Evolutionary conservation across 2,329 filamentous ascomycete species (phyloP), one percentile per base, ranked within the genome.

Genomic region (Microsporum audouinii): DNA sequence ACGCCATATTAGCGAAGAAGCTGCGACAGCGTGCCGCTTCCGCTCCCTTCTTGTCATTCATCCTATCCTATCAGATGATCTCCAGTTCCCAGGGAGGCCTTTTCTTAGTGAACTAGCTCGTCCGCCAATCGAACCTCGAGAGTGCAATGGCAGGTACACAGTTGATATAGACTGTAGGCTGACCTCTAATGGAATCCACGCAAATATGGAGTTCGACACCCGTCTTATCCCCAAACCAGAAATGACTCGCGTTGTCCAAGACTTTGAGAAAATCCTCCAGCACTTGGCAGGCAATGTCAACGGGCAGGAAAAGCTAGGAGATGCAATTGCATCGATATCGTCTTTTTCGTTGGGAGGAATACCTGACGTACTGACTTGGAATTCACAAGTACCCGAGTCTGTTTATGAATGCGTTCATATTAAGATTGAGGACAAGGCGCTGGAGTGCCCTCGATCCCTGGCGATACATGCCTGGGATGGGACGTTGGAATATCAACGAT

Each of bases 1-100:
- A 77, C 72, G 81, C 63, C 72, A 73, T 31, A 69, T 83, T n/a
- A 81, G 79, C 63, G 71, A 77, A 1, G 73, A 76, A 61, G 69
- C 72, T 5, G 67, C 70, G 6, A 65, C 68, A 5, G 75, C 75
- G n/a, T 77, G 73, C 63, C 68, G 73, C 10, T 75, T 78, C 62
- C 70, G 73, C 36, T 77, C 71, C 56, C 65, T 76, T 49, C 67
- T 78, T 6, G 72, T 71, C 1, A 71, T 77, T 29, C 62, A 66
- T 56, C 60, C 61, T 5, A 12, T 12, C 23, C 3, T 14, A 36
- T 17, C 33, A 38, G 36, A 56, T 38, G 27, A 45, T 39, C n/a
- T 3, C 8, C 17, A 14, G 17, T 12, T 8, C 27, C 14, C 57
- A n/a, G 45, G 27, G 23, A 31, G 57, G 29, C 36, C 57, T 17